Base-by-base conservation (phyloP, 2,329 filamentous ascomycete species). In the Fonsecaea pedrosoi region DNA sequence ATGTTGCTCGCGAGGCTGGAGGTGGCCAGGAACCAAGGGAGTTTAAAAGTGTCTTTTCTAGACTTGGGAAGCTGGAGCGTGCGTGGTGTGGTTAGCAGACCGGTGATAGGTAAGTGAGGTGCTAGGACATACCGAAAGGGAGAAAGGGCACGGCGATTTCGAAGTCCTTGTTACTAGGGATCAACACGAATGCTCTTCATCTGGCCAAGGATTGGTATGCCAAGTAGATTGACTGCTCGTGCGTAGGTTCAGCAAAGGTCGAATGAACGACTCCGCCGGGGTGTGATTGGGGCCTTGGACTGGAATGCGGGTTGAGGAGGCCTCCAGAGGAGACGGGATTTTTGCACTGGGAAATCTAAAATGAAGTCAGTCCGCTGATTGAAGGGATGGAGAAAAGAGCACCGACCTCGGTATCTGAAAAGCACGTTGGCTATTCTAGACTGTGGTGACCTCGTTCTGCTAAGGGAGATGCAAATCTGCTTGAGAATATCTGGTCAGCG, bases 261-360 rank as follows among this genome's bases (percentile, higher is more conserved):
- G 79, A 82, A 77, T 78, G 71, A 82, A 82, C 79, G 79, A 78
- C 79, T 82, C 80, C 79, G 78, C 78, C 76, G 59, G 60, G 45
- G 60, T 69, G 35, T 74, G 75, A 72, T 73, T 76, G 74, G 70
- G 71, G 71, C 69, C 71, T 71, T 69, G 68, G 70, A 68, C 65
- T 72, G 74, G 74, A 74, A 75, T 77, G 73, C 73, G 72, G 73
- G 74, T 73, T 73, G 75, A 62, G 45, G 60, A 56, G 64, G 60
- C 64, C 64, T 61, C 67, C 68, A 62, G 63, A 60, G 58, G 68
- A 67, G 57, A 57, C 66, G 57, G 59, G 60, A 62, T 25, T 50
- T 65, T 68, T 57, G 62, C 55, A 63, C 57, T 60, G 57, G 40
- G 63, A 65, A 53, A 64, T 60, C 62, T 65, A 48, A 54, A 65